Evolutionary conservation across 2,329 filamentous ascomycete species (phyloP).

Genomic region (Fusarium clavum): DNA sequence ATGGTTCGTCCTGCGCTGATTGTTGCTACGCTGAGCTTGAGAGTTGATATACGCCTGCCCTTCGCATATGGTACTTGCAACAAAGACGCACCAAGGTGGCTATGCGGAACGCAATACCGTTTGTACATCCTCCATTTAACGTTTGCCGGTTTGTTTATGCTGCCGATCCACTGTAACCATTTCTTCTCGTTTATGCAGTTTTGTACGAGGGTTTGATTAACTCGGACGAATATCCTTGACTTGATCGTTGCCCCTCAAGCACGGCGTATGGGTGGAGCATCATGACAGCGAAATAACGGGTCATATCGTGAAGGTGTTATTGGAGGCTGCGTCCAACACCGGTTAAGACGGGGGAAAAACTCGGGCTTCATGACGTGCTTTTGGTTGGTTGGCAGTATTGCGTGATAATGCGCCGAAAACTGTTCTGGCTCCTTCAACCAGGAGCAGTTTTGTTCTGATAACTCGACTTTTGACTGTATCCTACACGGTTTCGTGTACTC

Average conservation of each 20-base stretch:
- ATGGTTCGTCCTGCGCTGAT: not conserved
- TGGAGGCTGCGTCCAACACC: not conserved
- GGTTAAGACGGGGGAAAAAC: not conserved
- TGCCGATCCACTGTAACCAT: conserved; percentile 29
- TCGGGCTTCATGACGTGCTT: not conserved
- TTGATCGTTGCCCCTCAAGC: conserved; percentile 17
- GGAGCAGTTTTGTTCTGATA: not conserved
- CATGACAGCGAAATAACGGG: conserved; percentile 2
- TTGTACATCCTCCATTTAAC: conserved; percentile 25
- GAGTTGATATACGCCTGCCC: conserved; percentile 4
- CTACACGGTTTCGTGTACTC: not conserved
- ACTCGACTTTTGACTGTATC: not conserved
- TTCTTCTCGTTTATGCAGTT: not conserved
- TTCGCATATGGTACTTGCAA: conserved; percentile 7
- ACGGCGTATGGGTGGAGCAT: conserved; percentile 7
- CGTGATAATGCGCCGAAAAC: not conserved
- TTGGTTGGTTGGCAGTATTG: not conserved
- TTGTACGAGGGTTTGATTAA: conserved; percentile 36
- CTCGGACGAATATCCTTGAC: conserved; percentile 27
- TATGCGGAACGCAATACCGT: conserved; percentile 42
- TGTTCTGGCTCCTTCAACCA: not conserved
- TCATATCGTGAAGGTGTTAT: not conserved
- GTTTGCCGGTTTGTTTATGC: conserved; percentile 15
- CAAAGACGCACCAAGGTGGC: conserved; percentile 20
- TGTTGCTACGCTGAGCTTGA: conserved; percentile 18